Evolutionary conservation across 352 stramenopile species (phyloP), one percentile per base, ranked within the genome.

Genomic region (Vaucheria bursata): DNA sequence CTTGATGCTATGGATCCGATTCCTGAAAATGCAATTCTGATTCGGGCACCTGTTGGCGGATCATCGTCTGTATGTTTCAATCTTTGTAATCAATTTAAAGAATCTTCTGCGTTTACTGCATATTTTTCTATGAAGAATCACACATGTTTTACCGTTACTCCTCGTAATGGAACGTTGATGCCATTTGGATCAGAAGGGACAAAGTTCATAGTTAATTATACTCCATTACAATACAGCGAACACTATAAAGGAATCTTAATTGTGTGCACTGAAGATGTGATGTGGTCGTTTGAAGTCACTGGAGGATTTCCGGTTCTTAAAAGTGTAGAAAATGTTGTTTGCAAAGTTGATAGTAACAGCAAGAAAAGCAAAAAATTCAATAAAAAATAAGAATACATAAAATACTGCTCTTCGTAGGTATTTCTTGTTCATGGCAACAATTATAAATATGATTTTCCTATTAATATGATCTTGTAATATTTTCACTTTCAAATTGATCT

Each of bases 141-240:
- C 29, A 59, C 79, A 0, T 79, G 77, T 29, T 65, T 82, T 8
- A 74, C 71, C 4, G 77, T 82, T 8, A 73, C 78, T 53, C 77
- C 77, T 36, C 59, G 38, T 33, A 73, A 82, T 31, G 77, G 77
- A 0, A 73, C 79, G 38, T 52, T 82, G 0, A 66, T 73, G 18
- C 77, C 77, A 3, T 82, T 78, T 39, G 77, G 77, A 0, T 79
- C 77, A 2, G 77, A 82, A 8, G 77, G 77, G 12, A 82, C 77
- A 25, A 71, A 73, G 0, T 8, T 82, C 3, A 82, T 73, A 8
- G 77, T 82, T 7, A 82, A 71, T 4, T 82, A 82, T 45, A 39
- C 77, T 6, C 77, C 77, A 1, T 79, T 45, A 37, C 70, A 49
- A 40, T 82, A 82, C 37, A 64, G 69, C 6, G 53, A 59, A 32